Percentiles rank a stretch among this genome's conserved stretches.
Conservation (phyloP, 805 yeast species). For the Pichia heedii region DNA sequence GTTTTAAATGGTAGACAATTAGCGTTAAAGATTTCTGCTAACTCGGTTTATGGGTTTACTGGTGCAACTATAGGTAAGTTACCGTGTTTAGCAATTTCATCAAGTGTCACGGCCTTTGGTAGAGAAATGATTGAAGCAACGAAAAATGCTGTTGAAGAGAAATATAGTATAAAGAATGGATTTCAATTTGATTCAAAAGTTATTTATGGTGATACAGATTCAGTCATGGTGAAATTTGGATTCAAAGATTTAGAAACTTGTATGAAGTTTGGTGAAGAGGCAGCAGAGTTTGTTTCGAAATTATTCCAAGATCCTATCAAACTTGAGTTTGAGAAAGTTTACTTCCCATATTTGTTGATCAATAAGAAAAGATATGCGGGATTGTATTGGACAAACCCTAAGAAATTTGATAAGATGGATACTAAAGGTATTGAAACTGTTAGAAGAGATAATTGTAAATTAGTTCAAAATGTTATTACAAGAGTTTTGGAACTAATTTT, state of each 20-base stretch:
- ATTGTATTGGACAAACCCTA: constrained; percentile 85
- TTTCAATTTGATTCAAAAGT: constrained; percentile 79
- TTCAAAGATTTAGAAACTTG: constrained; percentile 67
- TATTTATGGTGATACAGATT: constrained; percentile 97
- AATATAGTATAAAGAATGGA: constrained; percentile 76
- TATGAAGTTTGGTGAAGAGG: constrained; percentile 90
- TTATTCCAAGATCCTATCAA: constrained; percentile 80
- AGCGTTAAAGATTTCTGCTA: constrained; percentile 93
- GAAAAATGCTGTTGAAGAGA: constrained; percentile 72
- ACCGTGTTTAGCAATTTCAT: constrained; percentile 93
- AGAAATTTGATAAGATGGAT: constrained; percentile 94
- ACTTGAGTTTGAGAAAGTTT: constrained; percentile 92
- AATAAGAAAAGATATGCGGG: constrained; percentile 98
- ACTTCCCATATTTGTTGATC: constrained; percentile 86
- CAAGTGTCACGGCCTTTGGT: constrained; percentile 93
- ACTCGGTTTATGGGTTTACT: constrained; percentile 97
- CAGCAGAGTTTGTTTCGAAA: constrained; percentile 80
- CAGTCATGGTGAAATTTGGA: constrained; percentile 98
- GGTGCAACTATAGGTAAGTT: constrained; percentile 98
- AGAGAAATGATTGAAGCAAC: constrained; percentile 95
- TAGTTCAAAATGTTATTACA: constrained; percentile 92
- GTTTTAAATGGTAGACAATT: constrained; percentile 95
- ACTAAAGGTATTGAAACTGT: constrained; percentile 98
- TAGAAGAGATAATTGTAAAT: constrained; percentile 91
- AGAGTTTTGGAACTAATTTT: constrained; percentile 77